Base-by-base conservation (phyloP, 805 yeast genomes). In the Kodamaea kakaduensis region DNA sequence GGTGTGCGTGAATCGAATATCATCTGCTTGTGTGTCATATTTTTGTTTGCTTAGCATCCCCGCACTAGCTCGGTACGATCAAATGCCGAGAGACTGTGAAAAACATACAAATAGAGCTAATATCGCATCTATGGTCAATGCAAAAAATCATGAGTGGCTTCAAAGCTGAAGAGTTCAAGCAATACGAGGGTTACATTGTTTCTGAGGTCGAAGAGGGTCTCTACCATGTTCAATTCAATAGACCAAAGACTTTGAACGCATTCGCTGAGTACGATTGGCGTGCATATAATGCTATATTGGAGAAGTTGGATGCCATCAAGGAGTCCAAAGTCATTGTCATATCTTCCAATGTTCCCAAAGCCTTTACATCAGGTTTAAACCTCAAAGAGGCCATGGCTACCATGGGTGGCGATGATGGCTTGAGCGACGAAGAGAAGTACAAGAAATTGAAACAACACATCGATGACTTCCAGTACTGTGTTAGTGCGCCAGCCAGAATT, bases 281-380 rank as follows among this genome's bases (percentile, higher is more conserved):
- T 15, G 78, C 80, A 40, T 81, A 73, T 51, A 61, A 69, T 31
- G 59, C 56, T 4, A 57, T 81, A 6, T 64, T 84, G 39, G 47
- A 54, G 13, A 43, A 46, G 26, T 60, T 84, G 16, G 77, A 73
- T 31, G 33, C 43, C 3, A 70, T 67, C 31, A 56, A 68, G 3
- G 58, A 57, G 1, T 70, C 78, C 17, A 71, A 74, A 16, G 75
- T 69, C 6, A 73, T 81, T 19, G 44, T 67, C 25, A 67, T 84
- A 6, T 61, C 84, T 1, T 70, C 78, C 1, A 78, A 81, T 0
- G 61, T 52, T 2, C 82, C 82, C 6, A 58, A 58, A 16, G 67
- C 80, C 2, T 79, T 84, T 48, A 64, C 78, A 17, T 66, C 85
- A 3, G 94, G 94, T 0, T 64, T 84, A 43, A 81, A 84, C 51